A percentile compares a stretch with the other conserved stretches of the same genome.
Evolutionary conservation across 2,329 filamentous ascomycete species (phyloP).

Genomic region (Aspergillus eucalypticola): DNA sequence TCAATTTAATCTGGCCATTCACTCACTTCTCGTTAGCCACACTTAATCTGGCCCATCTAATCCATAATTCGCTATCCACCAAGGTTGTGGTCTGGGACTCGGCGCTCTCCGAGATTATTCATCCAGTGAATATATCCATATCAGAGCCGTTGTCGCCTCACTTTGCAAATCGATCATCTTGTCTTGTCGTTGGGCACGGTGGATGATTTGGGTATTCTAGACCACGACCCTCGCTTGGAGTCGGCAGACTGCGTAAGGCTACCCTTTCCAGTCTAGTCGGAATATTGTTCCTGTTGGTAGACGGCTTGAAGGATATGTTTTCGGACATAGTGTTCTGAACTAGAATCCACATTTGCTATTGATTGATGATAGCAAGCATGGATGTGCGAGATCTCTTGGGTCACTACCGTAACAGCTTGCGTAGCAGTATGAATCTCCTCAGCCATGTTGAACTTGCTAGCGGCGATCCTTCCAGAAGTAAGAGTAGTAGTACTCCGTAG

Average conservation of each 20-base stretch:
- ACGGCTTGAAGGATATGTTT: neutral
- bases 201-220: neutral
- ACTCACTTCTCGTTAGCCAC: neutral
- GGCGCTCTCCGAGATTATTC: neutral
- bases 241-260: neutral
- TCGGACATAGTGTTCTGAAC: neutral
- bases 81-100: neutral
- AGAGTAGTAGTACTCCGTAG: no score
- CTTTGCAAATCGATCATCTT: neutral
- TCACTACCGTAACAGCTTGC: no score
- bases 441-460: no score
- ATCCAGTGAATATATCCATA: neutral
- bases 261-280: neutral
- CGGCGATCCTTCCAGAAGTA: no score
- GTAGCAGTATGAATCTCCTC: no score
- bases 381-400: no score
- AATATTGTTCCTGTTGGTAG: neutral
- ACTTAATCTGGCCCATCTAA: neutral
- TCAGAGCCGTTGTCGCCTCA: neutral
- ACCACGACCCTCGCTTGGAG: neutral
- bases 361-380: no score
- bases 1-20: neutral
- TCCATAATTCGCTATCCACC: neutral
- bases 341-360: no score
- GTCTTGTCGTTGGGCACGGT: neutral